phyloP scores from a whole-genome alignment of 306 rosid species.

The Alnus rubra region DNA sequence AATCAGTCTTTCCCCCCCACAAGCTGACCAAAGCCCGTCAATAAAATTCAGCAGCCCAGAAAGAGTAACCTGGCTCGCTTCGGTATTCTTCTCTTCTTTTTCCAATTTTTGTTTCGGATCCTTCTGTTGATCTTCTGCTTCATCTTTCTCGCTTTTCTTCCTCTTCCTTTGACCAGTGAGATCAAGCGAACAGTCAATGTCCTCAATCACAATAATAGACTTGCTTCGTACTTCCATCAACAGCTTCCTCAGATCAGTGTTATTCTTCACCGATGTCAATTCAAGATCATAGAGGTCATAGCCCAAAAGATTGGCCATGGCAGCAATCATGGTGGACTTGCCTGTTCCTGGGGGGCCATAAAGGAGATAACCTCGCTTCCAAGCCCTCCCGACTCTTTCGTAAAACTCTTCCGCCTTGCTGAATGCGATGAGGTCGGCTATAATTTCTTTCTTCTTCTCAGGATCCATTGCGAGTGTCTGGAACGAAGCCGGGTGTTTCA shows the following conservation, averaged over 20 bases:
- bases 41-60: constrained; percentile 78
- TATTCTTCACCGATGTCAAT: constrained; percentile 65
- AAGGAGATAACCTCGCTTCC: constrained; percentile 78
- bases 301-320: constrained; percentile 70
- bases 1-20: constrained; percentile 69
- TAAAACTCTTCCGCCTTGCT: constrained; percentile 59
- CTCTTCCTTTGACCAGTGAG: constrained; percentile 56
- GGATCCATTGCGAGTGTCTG: constrained; percentile 66
- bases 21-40: constrained; percentile 86
- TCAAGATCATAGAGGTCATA: constrained; percentile 77
- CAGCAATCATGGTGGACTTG: constrained; percentile 77
- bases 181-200: constrained; percentile 82
- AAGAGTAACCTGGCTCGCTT: constrained; percentile 55
- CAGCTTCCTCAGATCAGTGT: constrained; percentile 62
- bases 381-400: constrained; percentile 67
- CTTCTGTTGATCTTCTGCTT: constrained; percentile 31
- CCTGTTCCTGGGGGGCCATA: constrained; percentile 88
- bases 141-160: constrained; percentile 29
- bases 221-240: constrained; percentile 68
- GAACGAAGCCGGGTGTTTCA: constrained; percentile 76
- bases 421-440: constrained; percentile 57
- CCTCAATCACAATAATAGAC: constrained; percentile 68
- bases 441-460: constrained; percentile 50
- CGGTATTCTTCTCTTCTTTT: constrained; percentile 36
- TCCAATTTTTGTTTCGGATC: constrained; percentile 32